These are phyloP conservation scores for Dissophora globulifera DNA, from an alignment of 192 early-diverging fungal species.

Conservation along the genomic window DNA sequence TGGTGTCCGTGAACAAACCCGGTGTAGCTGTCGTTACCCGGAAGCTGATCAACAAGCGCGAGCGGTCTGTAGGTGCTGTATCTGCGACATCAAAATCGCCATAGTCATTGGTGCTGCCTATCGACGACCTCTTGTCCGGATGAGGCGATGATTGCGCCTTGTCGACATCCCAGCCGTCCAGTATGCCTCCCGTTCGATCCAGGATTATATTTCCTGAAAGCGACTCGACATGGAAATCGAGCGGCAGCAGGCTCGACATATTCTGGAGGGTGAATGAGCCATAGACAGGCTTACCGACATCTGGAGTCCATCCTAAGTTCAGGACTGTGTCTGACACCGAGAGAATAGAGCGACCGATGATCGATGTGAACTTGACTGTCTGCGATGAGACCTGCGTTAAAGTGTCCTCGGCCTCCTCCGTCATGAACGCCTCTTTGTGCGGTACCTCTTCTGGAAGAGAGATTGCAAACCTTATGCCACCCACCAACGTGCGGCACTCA, in stretches of 20 bases:
- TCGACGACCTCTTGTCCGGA: neutral
- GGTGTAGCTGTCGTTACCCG: slow-evolving; percentile 61
- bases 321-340: slow-evolving; percentile 72
- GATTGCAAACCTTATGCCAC: slow-evolving; percentile 82
- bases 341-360: slow-evolving; percentile 83
- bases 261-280: slow-evolving; percentile 78
- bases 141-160: slow-evolving; percentile 10
- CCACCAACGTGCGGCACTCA: slow-evolving; percentile 77
- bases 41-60: slow-evolving; percentile 65
- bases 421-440: neutral
- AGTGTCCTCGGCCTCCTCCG: slow-evolving; percentile 18
- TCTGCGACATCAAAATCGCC: slow-evolving; percentile 16
- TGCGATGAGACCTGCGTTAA: slow-evolving; percentile 71
- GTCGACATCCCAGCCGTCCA: slow-evolving; percentile 64
- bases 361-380: slow-evolving; percentile 81
- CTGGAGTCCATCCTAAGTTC: slow-evolving; percentile 70
- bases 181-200: slow-evolving; percentile 60
- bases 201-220: slow-evolving; percentile 61
- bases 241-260: slow-evolving; percentile 72
- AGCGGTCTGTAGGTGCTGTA: slow-evolving; percentile 36
- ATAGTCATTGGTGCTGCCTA: slow-evolving; percentile 1
- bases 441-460: slow-evolving; percentile 57
- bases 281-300: slow-evolving; percentile 60
- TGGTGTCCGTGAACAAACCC: slow-evolving; percentile 69
- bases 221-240: slow-evolving; percentile 72